These are phyloP conservation scores for Nemania sp. DNA, from an alignment of 2,329 filamentous ascomycete genomes.

Conservation along the genomic window DNA sequence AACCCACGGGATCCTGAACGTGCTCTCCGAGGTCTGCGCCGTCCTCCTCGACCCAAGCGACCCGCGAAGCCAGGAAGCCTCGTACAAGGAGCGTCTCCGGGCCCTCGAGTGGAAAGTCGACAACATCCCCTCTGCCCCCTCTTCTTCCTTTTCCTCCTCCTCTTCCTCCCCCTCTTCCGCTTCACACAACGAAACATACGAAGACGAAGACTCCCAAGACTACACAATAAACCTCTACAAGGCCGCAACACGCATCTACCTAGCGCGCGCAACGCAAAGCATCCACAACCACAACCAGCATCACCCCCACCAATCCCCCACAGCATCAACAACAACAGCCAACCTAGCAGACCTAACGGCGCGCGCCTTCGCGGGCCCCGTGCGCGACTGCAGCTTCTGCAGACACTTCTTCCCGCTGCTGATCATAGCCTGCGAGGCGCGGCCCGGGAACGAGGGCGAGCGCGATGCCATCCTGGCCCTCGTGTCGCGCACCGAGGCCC, in stretches of 20 bases:
- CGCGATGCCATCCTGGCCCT: constrained; percentile 39
- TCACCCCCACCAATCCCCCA: constrained; percentile 33
- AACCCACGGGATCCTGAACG: constrained; percentile 26
- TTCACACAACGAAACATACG: too few relatives aligned
- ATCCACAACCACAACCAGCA: constrained; percentile 25
- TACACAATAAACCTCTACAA: constrained; percentile 28
- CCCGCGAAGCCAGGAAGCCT: constrained; percentile 19
- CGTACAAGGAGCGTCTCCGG: constrained; percentile 25
- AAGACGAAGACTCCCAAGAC: background rate
- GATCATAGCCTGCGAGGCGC: constrained; percentile 43
- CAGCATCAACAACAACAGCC: too few relatives aligned
- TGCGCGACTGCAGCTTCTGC: constrained; percentile 28
- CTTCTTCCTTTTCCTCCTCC: background rate
- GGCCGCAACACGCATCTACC: constrained; percentile 31
- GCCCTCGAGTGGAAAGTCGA: constrained; percentile 22
- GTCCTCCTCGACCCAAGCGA: constrained; percentile 32
- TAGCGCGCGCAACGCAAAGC: constrained; percentile 33
- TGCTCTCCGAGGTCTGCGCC: constrained; percentile 33
- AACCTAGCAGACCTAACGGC: too few relatives aligned
- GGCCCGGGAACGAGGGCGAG: constrained; percentile 43
- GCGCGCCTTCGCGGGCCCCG: constrained; percentile 26
- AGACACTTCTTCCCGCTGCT: constrained; percentile 44
- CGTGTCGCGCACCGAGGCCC: constrained; percentile 36
- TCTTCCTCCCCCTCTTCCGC: background rate
- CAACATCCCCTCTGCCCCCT: constrained; percentile 1